Evolutionary conservation across 1,139 yeast genomes (phyloP).

Genomic region (Taphrina pruni): DNA sequence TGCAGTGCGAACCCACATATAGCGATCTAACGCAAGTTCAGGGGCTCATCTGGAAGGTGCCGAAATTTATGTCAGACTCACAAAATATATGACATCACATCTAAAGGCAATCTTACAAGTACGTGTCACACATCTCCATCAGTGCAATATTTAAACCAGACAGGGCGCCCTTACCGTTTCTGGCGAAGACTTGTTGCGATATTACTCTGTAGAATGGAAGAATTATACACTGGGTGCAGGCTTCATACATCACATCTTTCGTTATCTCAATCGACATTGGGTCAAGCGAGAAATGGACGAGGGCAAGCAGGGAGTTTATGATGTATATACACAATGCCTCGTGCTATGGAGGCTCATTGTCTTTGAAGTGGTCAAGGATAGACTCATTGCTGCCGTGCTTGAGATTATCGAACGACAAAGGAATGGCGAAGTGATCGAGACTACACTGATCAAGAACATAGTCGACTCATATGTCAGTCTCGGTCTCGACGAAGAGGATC

Average conservation of each 20-base stretch:
- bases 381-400: conserved; percentile 72
- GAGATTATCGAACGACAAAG: conserved; percentile 78
- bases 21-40: background rate
- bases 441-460: conserved; percentile 70
- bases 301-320: conserved; percentile 89
- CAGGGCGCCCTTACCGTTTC: conserved; percentile 49
- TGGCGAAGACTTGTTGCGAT: conserved; percentile 72
- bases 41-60: conserved; percentile 71
- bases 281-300: conserved; percentile 94
- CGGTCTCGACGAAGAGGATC: conserved; percentile 61
- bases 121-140: background rate
- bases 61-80: conserved; percentile 78
- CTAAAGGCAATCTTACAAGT: conserved; percentile 52
- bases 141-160: background rate
- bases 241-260: conserved; percentile 88
- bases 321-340: conserved; percentile 84
- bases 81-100: conserved; percentile 68
- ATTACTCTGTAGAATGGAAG: conserved; percentile 87
- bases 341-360: conserved; percentile 86
- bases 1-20: conserved; percentile 47
- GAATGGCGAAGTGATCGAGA: conserved; percentile 75
- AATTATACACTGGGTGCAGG: conserved; percentile 91
- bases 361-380: conserved; percentile 69
- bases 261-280: conserved; percentile 97
- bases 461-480: conserved; percentile 75